Percentiles rank a stretch among this genome's conserved stretches.
phyloP scores from a whole-genome alignment of 768 basidiomycete species.

The Daedaleopsis sinensis region DNA sequence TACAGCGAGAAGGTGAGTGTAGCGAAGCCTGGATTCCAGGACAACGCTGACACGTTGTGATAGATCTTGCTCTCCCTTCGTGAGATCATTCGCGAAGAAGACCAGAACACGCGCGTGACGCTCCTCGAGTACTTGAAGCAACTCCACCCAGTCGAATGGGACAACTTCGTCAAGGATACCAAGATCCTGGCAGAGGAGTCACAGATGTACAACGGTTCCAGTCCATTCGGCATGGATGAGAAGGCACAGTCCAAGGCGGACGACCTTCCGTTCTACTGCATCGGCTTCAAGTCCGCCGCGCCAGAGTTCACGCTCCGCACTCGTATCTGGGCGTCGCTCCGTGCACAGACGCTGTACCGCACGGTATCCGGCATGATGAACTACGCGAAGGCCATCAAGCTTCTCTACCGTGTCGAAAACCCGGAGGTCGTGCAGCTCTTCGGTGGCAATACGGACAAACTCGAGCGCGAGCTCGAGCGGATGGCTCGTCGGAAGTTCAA shows the following conservation, averaged over 20 bases:
- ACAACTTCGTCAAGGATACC: conserved; percentile 99
- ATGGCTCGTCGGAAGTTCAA: conserved; percentile 99
- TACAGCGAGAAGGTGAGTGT: conserved; percentile 90
- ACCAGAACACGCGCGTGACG: conserved; percentile 95
- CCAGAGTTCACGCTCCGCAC: conserved; percentile 99
- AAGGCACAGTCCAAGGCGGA: conserved; percentile 84
- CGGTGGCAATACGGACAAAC: conserved; percentile 95
- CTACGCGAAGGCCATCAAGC: conserved; percentile 98
- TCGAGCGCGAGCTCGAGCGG: conserved; percentile 94
- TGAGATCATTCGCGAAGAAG: conserved; percentile 98
- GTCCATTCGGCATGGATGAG: conserved; percentile 76
- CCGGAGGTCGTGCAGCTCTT: conserved; percentile 98
- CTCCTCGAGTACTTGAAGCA: conserved; percentile 98
- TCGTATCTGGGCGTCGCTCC: conserved; percentile 98
- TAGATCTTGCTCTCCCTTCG: conserved; percentile 93
- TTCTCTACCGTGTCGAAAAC: conserved; percentile 99
- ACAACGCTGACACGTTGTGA: neutral
- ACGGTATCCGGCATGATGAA: conserved; percentile 99
- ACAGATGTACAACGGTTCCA: conserved; percentile 77
- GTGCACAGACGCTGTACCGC: conserved; percentile 97
- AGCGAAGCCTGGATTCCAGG: neutral
- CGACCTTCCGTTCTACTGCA: conserved; percentile 96
- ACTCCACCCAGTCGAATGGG: conserved; percentile 97
- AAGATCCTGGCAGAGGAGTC: conserved; percentile 98
- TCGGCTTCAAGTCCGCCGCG: conserved; percentile 98